These are phyloP conservation scores for Fusarium newnesense DNA, from an alignment of 2,329 filamentous ascomycete genomes.

Conservation along the genomic window DNA sequence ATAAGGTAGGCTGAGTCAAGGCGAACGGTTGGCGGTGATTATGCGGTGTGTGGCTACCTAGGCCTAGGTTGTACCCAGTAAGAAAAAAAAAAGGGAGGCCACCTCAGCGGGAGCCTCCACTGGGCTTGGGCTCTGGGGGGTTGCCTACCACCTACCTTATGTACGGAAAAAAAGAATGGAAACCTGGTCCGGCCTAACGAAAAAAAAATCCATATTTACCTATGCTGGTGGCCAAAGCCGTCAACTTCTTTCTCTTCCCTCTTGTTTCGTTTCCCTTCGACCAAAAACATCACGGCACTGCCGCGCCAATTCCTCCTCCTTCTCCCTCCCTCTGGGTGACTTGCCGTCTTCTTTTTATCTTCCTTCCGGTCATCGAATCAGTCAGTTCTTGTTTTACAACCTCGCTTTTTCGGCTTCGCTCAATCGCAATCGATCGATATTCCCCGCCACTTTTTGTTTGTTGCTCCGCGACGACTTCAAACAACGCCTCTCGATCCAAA, in stretches of 20 bases:
- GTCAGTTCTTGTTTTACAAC: conserved; percentile 49
- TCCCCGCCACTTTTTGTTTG: conserved; percentile 31
- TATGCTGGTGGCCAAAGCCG: conserved; percentile 31
- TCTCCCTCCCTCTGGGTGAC: conserved; percentile 51
- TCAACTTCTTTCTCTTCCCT: conserved; percentile 35
- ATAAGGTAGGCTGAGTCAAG: conserved; percentile 27
- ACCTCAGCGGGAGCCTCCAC: conserved; percentile 13
- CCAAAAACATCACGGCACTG: conserved; percentile 54
- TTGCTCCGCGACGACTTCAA: conserved; percentile 34
- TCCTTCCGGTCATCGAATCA: conserved; percentile 46
- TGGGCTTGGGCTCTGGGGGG: conserved; percentile 1
- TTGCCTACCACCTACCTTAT: neutral
- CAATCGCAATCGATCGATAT: conserved; percentile 39
- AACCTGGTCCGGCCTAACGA: conserved; percentile 13
- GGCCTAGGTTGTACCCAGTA: conserved; percentile 6
- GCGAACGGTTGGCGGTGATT: conserved; percentile 3
- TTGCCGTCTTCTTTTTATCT: conserved; percentile 51
- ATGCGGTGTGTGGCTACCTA: conserved; percentile 20
- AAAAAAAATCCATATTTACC: conserved; percentile 39
- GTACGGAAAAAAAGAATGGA: conserved; percentile 16
- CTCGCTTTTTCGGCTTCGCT: conserved; percentile 34
- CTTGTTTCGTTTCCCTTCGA: conserved; percentile 40
- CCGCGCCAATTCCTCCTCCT: conserved; percentile 55
- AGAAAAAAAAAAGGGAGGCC: conserved; percentile 14
- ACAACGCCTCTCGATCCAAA: conserved; percentile 19